phyloP scores from a whole-genome alignment of 1,139 yeast species.

The Geotrichum europaeum region DNA sequence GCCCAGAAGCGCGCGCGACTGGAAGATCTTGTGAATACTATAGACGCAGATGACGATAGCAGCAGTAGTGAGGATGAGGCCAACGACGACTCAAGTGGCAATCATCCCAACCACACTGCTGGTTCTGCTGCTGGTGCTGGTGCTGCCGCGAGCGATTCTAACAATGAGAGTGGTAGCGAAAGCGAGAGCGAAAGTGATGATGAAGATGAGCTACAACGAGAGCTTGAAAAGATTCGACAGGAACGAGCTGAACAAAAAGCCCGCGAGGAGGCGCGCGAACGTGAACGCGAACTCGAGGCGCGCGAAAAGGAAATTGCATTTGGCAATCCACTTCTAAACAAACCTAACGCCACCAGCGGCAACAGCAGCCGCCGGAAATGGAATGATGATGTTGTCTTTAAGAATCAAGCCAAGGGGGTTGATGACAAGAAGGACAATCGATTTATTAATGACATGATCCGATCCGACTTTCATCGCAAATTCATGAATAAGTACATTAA shows the following conservation, averaged over 20 bases:
- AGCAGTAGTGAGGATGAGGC: constrained; percentile 22
- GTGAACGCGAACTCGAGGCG: constrained; percentile 33
- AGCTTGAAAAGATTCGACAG: constrained; percentile 47
- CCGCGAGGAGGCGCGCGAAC: constrained; percentile 32
- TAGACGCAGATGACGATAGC: constrained; percentile 18
- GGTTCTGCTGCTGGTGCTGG: constrained; percentile 24
- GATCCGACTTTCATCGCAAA: constrained; percentile 64
- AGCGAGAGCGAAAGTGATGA: constrained; percentile 27
- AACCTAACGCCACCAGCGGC: constrained; percentile 13
- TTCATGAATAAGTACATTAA: constrained; percentile 63
- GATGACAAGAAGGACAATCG: constrained; percentile 27
- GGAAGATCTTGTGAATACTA: constrained; percentile 24
- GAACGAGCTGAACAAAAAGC: constrained; percentile 39
- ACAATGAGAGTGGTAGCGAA: constrained; percentile 24
- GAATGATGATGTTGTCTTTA: constrained; percentile 45
- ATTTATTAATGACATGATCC: constrained; percentile 61
- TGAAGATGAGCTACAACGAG: constrained; percentile 41
- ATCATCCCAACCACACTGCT: constrained; percentile 15
- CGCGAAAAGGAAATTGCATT: constrained; percentile 35
- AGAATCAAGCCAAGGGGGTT: constrained; percentile 35
- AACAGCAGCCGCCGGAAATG: constrained; percentile 37
- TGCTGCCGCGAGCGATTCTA: constrained; percentile 23
- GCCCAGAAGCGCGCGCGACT: constrained; percentile 21
- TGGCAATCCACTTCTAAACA: constrained; percentile 44
- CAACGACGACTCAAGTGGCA: constrained; percentile 24